phyloP scores from a whole-genome alignment of 2,329 filamentous ascomycete genomes.

The Ophiostoma perfectum region DNA sequence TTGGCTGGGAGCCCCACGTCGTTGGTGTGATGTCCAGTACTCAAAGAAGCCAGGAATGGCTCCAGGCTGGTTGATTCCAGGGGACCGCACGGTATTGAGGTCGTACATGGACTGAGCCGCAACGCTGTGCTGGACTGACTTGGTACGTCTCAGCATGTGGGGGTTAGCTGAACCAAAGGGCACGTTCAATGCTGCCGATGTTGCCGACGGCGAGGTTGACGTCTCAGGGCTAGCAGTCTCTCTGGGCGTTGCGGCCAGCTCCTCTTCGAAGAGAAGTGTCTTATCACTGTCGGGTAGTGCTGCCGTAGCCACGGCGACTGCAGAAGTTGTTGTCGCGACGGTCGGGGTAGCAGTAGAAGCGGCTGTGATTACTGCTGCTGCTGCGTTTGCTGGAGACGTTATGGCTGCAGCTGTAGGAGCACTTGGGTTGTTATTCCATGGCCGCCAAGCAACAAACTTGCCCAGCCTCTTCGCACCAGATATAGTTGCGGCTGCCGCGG shows the following conservation, averaged over 20 bases:
- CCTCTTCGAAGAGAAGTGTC: background rate
- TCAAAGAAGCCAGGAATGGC: conserved; percentile 66
- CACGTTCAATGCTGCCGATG: background rate
- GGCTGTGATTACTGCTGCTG: background rate
- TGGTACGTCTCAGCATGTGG: background rate
- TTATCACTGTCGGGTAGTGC: background rate
- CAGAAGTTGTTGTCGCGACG: background rate
- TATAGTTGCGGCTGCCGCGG: background rate
- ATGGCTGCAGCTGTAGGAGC: conserved; percentile 24
- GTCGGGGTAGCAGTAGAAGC: background rate
- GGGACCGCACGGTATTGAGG: conserved; percentile 43
- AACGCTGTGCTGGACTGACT: conserved; percentile 4
- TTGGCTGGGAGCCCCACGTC: conserved; percentile 48
- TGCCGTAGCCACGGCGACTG: background rate
- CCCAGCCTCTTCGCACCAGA: conserved; percentile 24
- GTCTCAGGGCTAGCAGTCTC: background rate
- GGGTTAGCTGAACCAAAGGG: background rate
- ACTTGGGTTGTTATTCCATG: conserved; percentile 34
- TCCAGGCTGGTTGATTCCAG: conserved; percentile 75
- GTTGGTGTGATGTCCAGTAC: conserved; percentile 48
- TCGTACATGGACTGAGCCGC: conserved; percentile 31
- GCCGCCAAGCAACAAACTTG: conserved; percentile 36
- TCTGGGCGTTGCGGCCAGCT: background rate
- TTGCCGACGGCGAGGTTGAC: background rate
- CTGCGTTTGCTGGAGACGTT: background rate